phyloP scores from a whole-genome alignment of 140 eudicot genomes.

The Erigeron philadelphicus region DNA sequence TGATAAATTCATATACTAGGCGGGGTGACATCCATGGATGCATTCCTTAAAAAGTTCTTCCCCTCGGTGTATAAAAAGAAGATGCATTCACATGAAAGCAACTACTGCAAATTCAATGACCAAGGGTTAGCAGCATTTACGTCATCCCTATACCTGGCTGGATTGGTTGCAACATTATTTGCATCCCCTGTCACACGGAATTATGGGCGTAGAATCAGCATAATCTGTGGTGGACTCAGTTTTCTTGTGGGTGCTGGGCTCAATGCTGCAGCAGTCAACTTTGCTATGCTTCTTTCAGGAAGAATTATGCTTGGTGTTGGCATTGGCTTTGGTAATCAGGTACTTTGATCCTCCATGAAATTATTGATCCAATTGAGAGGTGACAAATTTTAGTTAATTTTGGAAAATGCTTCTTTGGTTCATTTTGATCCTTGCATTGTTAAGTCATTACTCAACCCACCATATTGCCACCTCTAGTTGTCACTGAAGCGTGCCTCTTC shows the following conservation, averaged over 20 bases:
- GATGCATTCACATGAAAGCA: conserved; percentile 70
- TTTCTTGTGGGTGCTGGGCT: conserved; percentile 71
- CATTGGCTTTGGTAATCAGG: conserved; percentile 97
- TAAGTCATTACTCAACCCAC: too few relatives aligned
- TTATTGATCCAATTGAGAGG: background rate
- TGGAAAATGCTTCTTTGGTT: too few relatives aligned
- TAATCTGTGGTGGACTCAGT: conserved; percentile 64
- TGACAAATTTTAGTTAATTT: too few relatives aligned
- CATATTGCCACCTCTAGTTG: too few relatives aligned
- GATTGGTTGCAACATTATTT: conserved; percentile 60
- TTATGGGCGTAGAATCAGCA: conserved; percentile 81
- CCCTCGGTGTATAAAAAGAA: conserved; percentile 50
- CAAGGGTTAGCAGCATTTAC: conserved; percentile 91
- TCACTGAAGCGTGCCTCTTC: too few relatives aligned
- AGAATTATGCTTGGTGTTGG: conserved; percentile 94
- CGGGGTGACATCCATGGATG: conserved; percentile 97
- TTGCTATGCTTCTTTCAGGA: conserved; percentile 77
- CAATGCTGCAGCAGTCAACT: conserved; percentile 61
- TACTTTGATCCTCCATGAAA: conserved; percentile 19
- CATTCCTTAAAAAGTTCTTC: conserved; percentile 69
- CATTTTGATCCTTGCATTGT: too few relatives aligned
- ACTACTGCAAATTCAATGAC: conserved; percentile 84
- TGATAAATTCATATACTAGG: conserved; percentile 39
- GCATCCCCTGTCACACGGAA: conserved; percentile 72
- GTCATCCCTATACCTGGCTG: conserved; percentile 80